Base-by-base conservation (phyloP, 2,329 filamentous ascomycete species). In the Aaosphaeria arxii region DNA sequence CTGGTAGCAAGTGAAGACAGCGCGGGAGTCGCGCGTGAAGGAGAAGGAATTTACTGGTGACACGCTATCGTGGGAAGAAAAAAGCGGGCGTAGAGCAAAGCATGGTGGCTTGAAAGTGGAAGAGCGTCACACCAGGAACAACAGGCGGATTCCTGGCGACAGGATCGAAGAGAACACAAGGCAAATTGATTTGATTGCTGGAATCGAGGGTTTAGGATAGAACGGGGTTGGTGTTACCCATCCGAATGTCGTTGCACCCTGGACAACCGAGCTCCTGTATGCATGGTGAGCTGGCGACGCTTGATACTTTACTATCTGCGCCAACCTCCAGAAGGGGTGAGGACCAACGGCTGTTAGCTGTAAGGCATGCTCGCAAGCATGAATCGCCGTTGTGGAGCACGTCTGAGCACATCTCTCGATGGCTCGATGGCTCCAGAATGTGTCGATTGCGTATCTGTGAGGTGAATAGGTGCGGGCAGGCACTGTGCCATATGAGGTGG, bases 231-330 rank as follows among this genome's bases (percentile, higher is more conserved):
- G 65, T 67, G 64, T 58, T 62, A 67, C 61, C 63, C 63, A 24
- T 24, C 51, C 54, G 59, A 55, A 57, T 45, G 59, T 59, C 47
- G 59, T 65, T 57, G 57, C 47, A 44, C 56, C 59, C 53, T 54
- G 55, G 58, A 52, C 54, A 60, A 49, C 62, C 61, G 62, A 61
- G 59, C 59, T 64, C 59, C 58, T 68, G 64, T 63, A 68, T 62
- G 64, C 58, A 58, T 61, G 58, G 59, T 64, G 64, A 66, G 64
- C 58, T 69, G 67, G 66, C 67, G 59, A 62, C 64, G 64, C 63
- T 64, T 65, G 63, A 63, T 59, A 57, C 54, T 62, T 57, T 59
- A 56, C 63, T 58, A 68, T 60, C 62, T 67, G 67, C 64, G 62
- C 61, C 62, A 53, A 51, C 53, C 36, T 42, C 66, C 65, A 48